Base-by-base conservation (phyloP, 352 stramenopile genomes). In the Globisporangium megalacanthum region DNA sequence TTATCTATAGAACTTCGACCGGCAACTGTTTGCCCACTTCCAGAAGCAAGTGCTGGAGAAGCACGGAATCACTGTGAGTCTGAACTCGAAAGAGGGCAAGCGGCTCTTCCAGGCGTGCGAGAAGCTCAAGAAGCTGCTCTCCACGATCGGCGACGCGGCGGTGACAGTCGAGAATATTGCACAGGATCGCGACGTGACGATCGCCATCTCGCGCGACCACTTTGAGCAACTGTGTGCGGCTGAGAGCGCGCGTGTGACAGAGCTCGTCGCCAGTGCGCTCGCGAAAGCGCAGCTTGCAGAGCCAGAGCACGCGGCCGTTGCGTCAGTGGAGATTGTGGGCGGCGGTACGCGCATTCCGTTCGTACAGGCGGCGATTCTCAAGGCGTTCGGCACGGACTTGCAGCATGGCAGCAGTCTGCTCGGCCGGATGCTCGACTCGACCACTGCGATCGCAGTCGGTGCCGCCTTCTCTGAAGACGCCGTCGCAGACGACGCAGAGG, bases 71-170 rank as follows among this genome's bases (percentile, higher is more conserved):
- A 62, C 51, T 6, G 63, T 97, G 29, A 58, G 70, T 17, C 58
- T 88, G 29, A 63, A 82, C 9, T 80, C 79, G 42, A 96, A 96
- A 56, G 73, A 86, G 46, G 86, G 86, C 42, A 85, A 93, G 47
- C 87, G 91, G 31, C 75, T 97, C 39, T 81, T 96, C n/a, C 71
- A 86, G 51, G 81, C 83, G 33, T 96, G 84, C 61, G 78, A 92
- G 57, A 83, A 86, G 57, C 79, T 97, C 35, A 93, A 96, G 64
- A 95, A 96, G 62, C 64, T 97, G 49, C 69, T 97, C 33, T 96
- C 84, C 31, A 95, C 86, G 15, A 95, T 95, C 52, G 72, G 68
- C 36, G 75, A 89, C 22, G 87, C 88, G 35, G 74, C 70, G 29
- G 80, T 94, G 25, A 88, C 74, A 2, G 83, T 95, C 31, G 88